Evolutionary conservation across 768 basidiomycete species (phyloP), one percentile per base, ranked within the genome.

Genomic region (Thelephora ganbajun): DNA sequence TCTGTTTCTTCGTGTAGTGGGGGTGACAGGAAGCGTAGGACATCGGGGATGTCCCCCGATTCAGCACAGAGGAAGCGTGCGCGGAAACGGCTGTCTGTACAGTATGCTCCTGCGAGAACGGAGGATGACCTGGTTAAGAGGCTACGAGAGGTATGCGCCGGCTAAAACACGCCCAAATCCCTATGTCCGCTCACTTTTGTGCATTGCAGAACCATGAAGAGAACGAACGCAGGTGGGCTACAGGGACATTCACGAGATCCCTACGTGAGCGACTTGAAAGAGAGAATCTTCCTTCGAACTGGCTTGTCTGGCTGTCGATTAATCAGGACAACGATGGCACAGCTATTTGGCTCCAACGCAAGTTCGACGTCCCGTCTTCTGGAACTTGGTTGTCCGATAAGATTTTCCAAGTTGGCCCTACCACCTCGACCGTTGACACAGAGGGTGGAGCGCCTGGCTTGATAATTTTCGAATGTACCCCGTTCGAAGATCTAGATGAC

Each of bases 321-420:
- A 86, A 87, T 56, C 74, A 76, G 11, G 78, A 78, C 49, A 77
- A 70, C 53, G 83, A 86, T 54, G 76, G 74, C 16, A 87, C 84
- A 6, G 83, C 83, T 2, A 84, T 86, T 35, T 88, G 85, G 85
- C 55, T 87, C 36, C 79, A 86, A 56, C 69, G 70, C 53, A 89
- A 89, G 61, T 86, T 88, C 50, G 70, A 79, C 52, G 69, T 85
- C 11, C 80, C 80, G 0, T 59, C 65, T 5, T 80, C 80, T 2
- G 83, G 83, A 2, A 51, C 63, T 35, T 85, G 83, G 83, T 62
- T 63, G 5, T 68, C 70, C 13, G 80, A 80, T 50, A 59, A 59
- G 5, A 63, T 80, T 3, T 83, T 83, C 58, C 71, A 77, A 13
- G 78, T 86, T 43, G 26, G 5, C 26, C 26, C 78, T 80, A 0